Conservation (phyloP, 208 protist genomes). For the Tetramitus jugosus region DNA sequence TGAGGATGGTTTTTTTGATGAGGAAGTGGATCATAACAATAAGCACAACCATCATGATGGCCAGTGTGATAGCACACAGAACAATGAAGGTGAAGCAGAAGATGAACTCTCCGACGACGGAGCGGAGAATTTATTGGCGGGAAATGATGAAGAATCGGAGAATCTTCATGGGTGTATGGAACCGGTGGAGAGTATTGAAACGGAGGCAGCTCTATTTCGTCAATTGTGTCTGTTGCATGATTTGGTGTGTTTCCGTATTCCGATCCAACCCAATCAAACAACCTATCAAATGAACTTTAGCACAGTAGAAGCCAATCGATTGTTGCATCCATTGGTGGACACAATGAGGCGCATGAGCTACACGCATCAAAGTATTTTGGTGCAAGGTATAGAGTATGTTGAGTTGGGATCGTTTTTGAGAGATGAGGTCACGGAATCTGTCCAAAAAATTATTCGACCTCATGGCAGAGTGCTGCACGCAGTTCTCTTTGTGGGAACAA, state of each 20-base stretch:
- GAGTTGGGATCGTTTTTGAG: not conserved
- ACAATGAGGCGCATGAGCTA: not conserved
- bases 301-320: not conserved
- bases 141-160: too few relatives aligned
- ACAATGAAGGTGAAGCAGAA: too few relatives aligned
- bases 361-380: not conserved
- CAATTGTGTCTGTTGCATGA: slow-evolving; percentile 15
- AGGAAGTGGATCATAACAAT: too few relatives aligned
- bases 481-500: slow-evolving; percentile 11
- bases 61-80: too few relatives aligned
- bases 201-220: not conserved
- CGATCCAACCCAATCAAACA: not conserved
- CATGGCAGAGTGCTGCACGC: not conserved
- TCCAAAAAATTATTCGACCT: not conserved
- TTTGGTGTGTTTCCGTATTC: not conserved
- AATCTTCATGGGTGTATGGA: too few relatives aligned
- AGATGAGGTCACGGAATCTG: not conserved
- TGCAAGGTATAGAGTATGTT: slow-evolving; percentile 18
- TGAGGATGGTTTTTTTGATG: too few relatives aligned
- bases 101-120: too few relatives aligned
- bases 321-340: not conserved
- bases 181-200: too few relatives aligned
- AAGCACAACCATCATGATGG: too few relatives aligned
- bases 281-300: not conserved
- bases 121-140: too few relatives aligned